phyloP scores from a whole-genome alignment of 83 land plant species.

The Diphasiastrum complanatum region DNA sequence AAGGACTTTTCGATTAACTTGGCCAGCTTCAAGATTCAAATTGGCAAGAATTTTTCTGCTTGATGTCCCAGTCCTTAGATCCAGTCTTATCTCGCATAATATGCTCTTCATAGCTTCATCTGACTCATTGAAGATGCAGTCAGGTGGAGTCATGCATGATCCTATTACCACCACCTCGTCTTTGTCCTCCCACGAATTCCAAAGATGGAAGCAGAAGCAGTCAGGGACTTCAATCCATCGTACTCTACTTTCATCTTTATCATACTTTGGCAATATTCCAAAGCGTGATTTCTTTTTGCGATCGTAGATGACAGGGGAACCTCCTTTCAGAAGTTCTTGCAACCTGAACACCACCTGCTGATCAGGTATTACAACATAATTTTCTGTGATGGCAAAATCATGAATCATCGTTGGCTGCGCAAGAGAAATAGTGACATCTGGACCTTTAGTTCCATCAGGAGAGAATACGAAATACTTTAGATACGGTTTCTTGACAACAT shows the following conservation, averaged over 20 bases:
- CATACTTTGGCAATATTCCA: constrained; percentile 50
- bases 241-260: constrained; percentile 19
- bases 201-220: constrained; percentile 55
- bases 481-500: constrained; percentile 41
- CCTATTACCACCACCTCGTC: constrained; percentile 40
- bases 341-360: constrained; percentile 56
- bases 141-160: constrained; percentile 46
- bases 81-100: constrained; percentile 37
- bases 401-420: constrained; percentile 48
- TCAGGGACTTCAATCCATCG: constrained; percentile 50
- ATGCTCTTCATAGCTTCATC: constrained; percentile 30
- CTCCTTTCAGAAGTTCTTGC: constrained; percentile 43
- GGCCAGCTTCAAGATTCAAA: constrained; percentile 31
- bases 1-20: constrained; percentile 15
- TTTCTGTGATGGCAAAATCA: constrained; percentile 53
- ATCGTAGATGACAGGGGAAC: constrained; percentile 52
- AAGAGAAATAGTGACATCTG: constrained; percentile 39
- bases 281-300: constrained; percentile 44
- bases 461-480: constrained; percentile 44
- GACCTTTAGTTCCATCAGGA: constrained; percentile 28
- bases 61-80: constrained; percentile 27
- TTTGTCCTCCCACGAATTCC: constrained; percentile 56
- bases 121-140: constrained; percentile 34
- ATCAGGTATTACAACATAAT: constrained; percentile 43
- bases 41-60: constrained; percentile 25